phyloP scores from a whole-genome alignment of 345 rosid genomes.

The Salix exigua region DNA sequence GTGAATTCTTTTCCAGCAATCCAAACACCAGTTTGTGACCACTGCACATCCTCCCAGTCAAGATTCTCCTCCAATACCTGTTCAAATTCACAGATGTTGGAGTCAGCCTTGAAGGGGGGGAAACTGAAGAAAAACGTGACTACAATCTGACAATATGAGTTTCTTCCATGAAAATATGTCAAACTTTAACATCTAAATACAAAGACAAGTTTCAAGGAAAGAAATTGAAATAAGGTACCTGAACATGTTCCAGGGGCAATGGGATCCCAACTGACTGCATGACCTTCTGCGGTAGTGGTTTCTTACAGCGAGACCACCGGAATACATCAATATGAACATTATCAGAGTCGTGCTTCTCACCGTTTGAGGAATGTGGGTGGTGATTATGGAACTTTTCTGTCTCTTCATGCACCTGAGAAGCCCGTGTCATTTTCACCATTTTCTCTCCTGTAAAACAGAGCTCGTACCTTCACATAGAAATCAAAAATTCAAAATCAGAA shows the following conservation, averaged over 20 bases:
- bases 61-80: slow-evolving; percentile 86
- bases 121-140: neutral
- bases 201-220: neutral
- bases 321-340: slow-evolving; percentile 63
- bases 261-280: slow-evolving; percentile 92
- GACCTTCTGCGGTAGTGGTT: slow-evolving; percentile 78
- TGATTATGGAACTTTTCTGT: slow-evolving; percentile 61
- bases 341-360: slow-evolving; percentile 70
- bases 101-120: neutral
- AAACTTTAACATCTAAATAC: neutral
- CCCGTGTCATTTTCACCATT: slow-evolving; percentile 52
- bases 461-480: slow-evolving; percentile 59
- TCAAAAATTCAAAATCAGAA: slow-evolving; percentile 6
- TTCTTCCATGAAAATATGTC: neutral
- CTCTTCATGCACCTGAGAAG: slow-evolving; percentile 60
- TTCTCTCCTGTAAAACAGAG: slow-evolving; percentile 90
- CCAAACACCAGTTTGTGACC: slow-evolving; percentile 99
- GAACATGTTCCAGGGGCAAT: slow-evolving; percentile 72
- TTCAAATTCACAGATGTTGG: neutral
- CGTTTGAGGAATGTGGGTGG: slow-evolving; percentile 52
- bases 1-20: slow-evolving; percentile 84
- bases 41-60: slow-evolving; percentile 98
- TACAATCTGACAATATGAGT: neutral
- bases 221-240: slow-evolving; percentile 44
- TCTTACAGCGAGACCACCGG: slow-evolving; percentile 94